Conservation (phyloP, 2,329 filamentous ascomycete genomes). For the Paecilomyces formosus region DNA sequence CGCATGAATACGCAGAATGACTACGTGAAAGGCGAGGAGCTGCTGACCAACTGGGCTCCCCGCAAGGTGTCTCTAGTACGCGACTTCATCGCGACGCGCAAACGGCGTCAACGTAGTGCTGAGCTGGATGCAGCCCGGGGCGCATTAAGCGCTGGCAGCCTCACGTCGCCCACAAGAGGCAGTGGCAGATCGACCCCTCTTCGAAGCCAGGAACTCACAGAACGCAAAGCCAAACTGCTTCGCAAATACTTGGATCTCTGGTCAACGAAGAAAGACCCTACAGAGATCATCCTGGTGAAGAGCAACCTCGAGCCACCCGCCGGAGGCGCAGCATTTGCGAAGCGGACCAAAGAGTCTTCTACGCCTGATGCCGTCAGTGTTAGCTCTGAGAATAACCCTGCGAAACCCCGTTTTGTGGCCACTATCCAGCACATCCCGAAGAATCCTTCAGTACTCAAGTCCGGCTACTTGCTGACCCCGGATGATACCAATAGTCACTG, state of each 20-base stretch:
- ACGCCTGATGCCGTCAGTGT: conserved; percentile 19
- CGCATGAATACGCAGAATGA: conserved; percentile 90
- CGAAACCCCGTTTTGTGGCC: conserved; percentile 61
- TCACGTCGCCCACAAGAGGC: conserved; percentile 26
- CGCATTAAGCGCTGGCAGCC: conserved; percentile 32
- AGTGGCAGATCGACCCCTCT: conserved; percentile 29
- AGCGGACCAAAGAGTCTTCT: conserved; percentile 13
- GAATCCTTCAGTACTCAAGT: conserved; percentile 73
- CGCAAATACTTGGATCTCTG: conserved; percentile 35
- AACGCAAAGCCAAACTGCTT: conserved; percentile 31
- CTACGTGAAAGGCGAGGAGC: conserved; percentile 94
- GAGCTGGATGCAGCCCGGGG: conserved; percentile 65
- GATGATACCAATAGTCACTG: conserved; percentile 71
- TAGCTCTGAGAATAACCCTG: conserved; percentile 22
- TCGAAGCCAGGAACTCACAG: conserved; percentile 25
- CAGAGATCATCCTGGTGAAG: conserved; percentile 37
- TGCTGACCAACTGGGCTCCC: conserved; percentile 75
- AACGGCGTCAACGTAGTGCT: conserved; percentile 63
- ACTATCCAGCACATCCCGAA: conserved; percentile 72
- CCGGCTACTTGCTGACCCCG: conserved; percentile 79
- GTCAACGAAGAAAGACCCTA: conserved; percentile 33
- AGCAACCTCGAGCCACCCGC: conserved; percentile 37
- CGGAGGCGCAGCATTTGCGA: conserved; percentile 26
- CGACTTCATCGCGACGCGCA: conserved; percentile 71
- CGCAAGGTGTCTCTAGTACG: conserved; percentile 84